phyloP scores from a whole-genome alignment of 306 rosid species.

The Vigna trinervia region DNA sequence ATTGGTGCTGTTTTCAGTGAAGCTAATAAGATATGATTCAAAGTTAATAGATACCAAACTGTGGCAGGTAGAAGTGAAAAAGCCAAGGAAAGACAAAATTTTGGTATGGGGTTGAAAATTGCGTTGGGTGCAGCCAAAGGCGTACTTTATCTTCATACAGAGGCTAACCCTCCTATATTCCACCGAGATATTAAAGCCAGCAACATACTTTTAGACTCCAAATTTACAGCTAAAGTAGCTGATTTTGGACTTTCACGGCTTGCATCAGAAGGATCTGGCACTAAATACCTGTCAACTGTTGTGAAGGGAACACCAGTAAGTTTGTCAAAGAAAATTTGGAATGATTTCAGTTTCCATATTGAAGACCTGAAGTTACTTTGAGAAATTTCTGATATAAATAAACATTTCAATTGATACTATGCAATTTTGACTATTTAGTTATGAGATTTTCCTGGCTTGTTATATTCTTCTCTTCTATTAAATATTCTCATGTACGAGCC shows the following conservation, averaged over 20 bases:
- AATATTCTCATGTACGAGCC: neutral
- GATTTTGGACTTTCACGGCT: slow-evolving; percentile 92
- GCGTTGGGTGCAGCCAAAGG: slow-evolving; percentile 87
- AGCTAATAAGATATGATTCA: neutral
- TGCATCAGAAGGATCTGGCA: slow-evolving; percentile 72
- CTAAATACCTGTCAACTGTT: slow-evolving; percentile 68
- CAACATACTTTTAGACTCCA: slow-evolving; percentile 81
- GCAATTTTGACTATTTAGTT: neutral
- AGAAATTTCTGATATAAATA: slow-evolving; percentile 15
- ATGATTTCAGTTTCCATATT: slow-evolving; percentile 21
- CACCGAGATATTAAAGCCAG: slow-evolving; percentile 91
- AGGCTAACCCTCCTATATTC: slow-evolving; percentile 92
- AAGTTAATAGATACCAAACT: slow-evolving; percentile 25
- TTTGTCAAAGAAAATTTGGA: slow-evolving; percentile 21
- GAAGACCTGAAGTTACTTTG: neutral
- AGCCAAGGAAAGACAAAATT: slow-evolving; percentile 51
- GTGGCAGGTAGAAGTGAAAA: slow-evolving; percentile 58
- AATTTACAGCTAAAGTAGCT: slow-evolving; percentile 76
- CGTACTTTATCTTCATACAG: slow-evolving; percentile 83
- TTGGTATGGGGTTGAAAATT: slow-evolving; percentile 63
- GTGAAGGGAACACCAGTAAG: slow-evolving; percentile 96
- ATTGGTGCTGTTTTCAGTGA: neutral
- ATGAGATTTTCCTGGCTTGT: neutral
- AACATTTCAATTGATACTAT: neutral
- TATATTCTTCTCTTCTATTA: neutral